A percentile compares a stretch with the other conserved stretches of the same genome.
These are phyloP conservation scores for Naganishia vishniacii DNA, from an alignment of 768 basidiomycete species.

Conservation along the genomic window DNA sequence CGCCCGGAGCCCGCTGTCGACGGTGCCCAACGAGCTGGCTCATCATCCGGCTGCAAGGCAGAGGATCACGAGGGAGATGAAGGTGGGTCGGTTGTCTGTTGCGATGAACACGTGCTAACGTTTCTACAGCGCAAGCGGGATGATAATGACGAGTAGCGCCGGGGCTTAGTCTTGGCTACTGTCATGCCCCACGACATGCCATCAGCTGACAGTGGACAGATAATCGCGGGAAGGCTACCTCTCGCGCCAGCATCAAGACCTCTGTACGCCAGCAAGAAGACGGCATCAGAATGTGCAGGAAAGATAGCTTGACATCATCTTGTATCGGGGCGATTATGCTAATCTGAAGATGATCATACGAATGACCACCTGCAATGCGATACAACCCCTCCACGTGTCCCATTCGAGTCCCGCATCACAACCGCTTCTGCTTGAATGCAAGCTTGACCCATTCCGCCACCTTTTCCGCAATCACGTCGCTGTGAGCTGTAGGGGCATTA, in stretches of 20 bases:
- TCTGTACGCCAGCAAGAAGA: too few species aligned
- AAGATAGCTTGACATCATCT: too few species aligned
- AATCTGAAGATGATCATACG: too few species aligned
- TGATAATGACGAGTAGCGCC: conserved; percentile 4
- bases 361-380: too few species aligned
- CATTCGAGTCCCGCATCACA: too few species aligned
- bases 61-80: conserved; percentile 88
- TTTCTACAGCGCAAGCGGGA: conserved; percentile 13
- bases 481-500: conserved; percentile 27
- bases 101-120: background rate
- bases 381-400: background rate
- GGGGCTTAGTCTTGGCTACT: too few species aligned
- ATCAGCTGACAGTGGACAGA: too few species aligned
- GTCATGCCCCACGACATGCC: too few species aligned
- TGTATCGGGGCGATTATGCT: too few species aligned
- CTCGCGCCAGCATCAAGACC: too few species aligned
- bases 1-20: conserved; percentile 85
- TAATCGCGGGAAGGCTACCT: too few species aligned
- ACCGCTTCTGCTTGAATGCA: conserved; percentile 17
- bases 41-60: conserved; percentile 89
- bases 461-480: conserved; percentile 31
- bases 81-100: conserved; percentile 8
- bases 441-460: conserved; percentile 23
- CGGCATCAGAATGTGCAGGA: too few species aligned
- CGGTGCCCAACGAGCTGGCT: conserved; percentile 78